phyloP scores from a whole-genome alignment of 345 rosid genomes.

The Pistacia atlantica region DNA sequence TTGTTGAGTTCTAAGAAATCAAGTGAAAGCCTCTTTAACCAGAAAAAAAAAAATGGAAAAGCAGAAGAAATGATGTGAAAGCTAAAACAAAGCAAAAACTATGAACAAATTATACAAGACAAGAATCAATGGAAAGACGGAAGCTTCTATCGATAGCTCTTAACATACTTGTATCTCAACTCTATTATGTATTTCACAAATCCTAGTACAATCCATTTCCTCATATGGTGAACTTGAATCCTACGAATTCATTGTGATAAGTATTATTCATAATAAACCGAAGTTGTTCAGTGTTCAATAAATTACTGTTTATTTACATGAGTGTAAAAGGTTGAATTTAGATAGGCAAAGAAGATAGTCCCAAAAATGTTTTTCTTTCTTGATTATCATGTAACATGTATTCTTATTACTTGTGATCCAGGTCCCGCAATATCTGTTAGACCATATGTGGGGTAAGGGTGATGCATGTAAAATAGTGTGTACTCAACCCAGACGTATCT shows the following conservation, averaged over 20 bases:
- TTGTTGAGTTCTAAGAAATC: not conserved
- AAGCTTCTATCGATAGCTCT: not conserved
- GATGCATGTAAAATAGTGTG: conserved; percentile 87
- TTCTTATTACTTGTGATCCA: conserved; percentile 31
- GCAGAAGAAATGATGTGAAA: too few relatives aligned
- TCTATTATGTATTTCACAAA: not conserved
- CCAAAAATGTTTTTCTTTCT: not conserved
- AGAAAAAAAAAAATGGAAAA: too few relatives aligned
- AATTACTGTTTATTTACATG: not conserved
- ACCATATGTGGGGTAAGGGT: conserved; percentile 74
- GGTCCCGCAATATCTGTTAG: conserved; percentile 93
- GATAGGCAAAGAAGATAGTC: not conserved
- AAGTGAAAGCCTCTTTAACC: not conserved
- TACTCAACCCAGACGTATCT: conserved; percentile 98
- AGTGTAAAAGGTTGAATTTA: not conserved
- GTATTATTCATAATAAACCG: not conserved
- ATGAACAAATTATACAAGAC: not conserved
- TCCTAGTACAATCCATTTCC: not conserved
- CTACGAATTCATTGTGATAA: not conserved
- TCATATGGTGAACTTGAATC: not conserved
- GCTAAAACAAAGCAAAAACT: not conserved
- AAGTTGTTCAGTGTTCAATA: not conserved
- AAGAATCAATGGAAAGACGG: not conserved
- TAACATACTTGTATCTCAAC: not conserved
- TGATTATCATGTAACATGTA: conserved; percentile 9